phyloP scores from a whole-genome alignment of 495 filamentous ascomycete genomes.

The Tuber calosporum region DNA sequence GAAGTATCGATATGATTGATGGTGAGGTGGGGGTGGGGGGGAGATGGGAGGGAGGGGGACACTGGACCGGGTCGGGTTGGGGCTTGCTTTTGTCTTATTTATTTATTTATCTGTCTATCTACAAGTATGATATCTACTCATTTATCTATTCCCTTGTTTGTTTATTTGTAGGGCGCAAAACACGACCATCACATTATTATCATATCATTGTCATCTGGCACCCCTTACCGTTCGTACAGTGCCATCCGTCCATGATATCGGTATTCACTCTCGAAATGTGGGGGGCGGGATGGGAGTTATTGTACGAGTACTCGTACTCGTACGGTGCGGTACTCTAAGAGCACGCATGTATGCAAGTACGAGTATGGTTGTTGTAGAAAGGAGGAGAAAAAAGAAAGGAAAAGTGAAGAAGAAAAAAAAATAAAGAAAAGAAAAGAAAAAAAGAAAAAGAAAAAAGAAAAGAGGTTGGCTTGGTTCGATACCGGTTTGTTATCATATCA shows the following conservation, averaged over 20 bases:
- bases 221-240: too few relatives aligned
- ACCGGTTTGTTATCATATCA: constrained; percentile 1
- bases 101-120: background rate
- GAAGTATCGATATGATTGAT: background rate
- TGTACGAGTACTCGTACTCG: background rate
- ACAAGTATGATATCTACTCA: too few relatives aligned
- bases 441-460: background rate
- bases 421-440: too few relatives aligned
- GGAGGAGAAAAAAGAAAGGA: background rate
- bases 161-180: background rate
- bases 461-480: background rate
- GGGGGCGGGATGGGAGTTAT: background rate
- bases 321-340: too few relatives aligned
- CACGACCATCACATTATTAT: too few relatives aligned
- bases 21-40: background rate
- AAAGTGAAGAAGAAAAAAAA: background rate
- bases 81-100: background rate
- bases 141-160: background rate
- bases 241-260: too few relatives aligned
- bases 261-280: background rate
- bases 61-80: background rate
- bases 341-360: background rate
- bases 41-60: background rate
- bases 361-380: too few relatives aligned
- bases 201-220: background rate